Evolutionary conservation across 2,329 filamentous ascomycete genomes (phyloP).

Genomic region (Colletotrichum sp.): DNA sequence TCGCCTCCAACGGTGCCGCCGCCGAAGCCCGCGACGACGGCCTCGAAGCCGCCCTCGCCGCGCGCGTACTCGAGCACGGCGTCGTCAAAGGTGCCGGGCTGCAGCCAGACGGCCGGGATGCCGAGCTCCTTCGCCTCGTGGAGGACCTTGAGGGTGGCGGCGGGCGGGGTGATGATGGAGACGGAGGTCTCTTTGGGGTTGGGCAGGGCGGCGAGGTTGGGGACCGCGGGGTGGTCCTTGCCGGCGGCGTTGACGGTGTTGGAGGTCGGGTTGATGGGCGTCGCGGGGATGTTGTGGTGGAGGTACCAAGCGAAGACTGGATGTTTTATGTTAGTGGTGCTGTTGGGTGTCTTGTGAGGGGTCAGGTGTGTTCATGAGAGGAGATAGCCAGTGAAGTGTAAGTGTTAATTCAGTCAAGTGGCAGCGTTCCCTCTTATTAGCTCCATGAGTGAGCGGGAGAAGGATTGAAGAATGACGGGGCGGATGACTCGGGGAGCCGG

Average conservation of each 20-base stretch:
- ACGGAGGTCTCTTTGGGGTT: conserved; percentile 75
- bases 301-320: conserved; percentile 92
- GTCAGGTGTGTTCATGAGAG: not conserved
- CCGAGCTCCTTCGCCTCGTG: conserved; percentile 78
- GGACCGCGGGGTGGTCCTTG: conserved; percentile 65
- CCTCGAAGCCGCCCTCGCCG: conserved; percentile 64
- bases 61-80: conserved; percentile 74
- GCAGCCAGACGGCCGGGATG: conserved; percentile 81
- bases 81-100: conserved; percentile 87
- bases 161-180: conserved; percentile 86
- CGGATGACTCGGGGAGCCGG: not conserved
- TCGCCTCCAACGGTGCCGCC: conserved; percentile 63
- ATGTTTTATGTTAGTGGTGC: not conserved
- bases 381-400: not conserved
- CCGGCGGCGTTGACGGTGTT: conserved; percentile 58
- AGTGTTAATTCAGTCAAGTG: not conserved
- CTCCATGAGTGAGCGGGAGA: not conserved
- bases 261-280: conserved; percentile 80
- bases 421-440: not conserved
- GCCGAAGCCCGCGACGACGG: conserved; percentile 70
- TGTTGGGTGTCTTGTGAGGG: not conserved
- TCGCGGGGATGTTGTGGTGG: conserved; percentile 74
- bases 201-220: conserved; percentile 69
- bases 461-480: not conserved
- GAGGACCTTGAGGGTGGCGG: conserved; percentile 75